Evolutionary conservation across 345 rosid genomes (phyloP), one percentile per base, ranked within the genome.

Genomic region (Syzygium jambos): DNA sequence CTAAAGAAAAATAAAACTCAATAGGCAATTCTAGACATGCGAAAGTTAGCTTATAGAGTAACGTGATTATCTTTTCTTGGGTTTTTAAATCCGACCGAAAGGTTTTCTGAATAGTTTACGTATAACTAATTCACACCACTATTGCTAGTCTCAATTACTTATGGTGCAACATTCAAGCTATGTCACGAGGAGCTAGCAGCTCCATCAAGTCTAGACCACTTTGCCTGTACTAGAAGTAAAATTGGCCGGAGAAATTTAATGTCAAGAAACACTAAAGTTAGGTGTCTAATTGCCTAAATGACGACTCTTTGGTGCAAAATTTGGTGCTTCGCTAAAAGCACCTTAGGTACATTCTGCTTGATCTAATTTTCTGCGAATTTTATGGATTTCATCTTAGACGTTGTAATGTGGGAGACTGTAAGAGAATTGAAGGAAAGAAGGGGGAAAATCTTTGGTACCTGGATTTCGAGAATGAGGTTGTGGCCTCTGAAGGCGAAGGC

Each of bases 401-500:
- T 27, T 51, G 78, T n/a, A 29, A 22, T 13, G 27, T 22, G 15
- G 78, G n/a, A 51, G 34, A 21, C 22, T 9, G 55, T 13, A 29
- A 21, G 10, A 23, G 11, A 86, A 21, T 11, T 27, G 46, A 43
- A 11, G n/a, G 13, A n/a, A 52, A n/a, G 19, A 22, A 9, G 6
- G 29, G 54, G 2, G 22, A 23, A 29, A 63, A 46, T 25, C n/a
- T 51, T 51, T 19, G 46, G 82, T 84, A 95, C 96, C 98, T 95
- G 98, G 54, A 94, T 95, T 89, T 95, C 97, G 16, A 95, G 96
- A 11, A 93, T 52, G 85, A 95, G 94, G 89, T 95, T 95, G 90
- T 95, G 96, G 73, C 97, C 98, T 73, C 97, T 92, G 63, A 92
- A 95, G 2, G 96, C 94, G 84, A 95, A 92, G 86, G 95, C 94